These are phyloP conservation scores for Cutaneotrichosporon cyanovorans DNA, from an alignment of 1,284 basidiomycete species.

Conservation along the genomic window DNA sequence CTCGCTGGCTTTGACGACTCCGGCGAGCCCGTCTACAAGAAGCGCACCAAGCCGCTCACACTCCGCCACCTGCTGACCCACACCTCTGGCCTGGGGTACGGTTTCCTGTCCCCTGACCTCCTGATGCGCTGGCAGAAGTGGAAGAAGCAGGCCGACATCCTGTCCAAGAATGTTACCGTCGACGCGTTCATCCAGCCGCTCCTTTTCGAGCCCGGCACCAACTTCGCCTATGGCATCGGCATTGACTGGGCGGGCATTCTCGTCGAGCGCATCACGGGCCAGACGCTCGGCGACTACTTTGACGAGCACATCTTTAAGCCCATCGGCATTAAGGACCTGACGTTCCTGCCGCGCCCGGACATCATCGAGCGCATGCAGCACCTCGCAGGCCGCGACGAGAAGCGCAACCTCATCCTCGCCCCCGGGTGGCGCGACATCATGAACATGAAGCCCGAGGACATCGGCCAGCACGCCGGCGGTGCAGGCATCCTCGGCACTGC, in stretches of 20 bases:
- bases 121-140: constrained; percentile 2
- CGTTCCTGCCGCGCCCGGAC: constrained; percentile 28
- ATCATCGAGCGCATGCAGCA: constrained; percentile 16
- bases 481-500: constrained; percentile 33
- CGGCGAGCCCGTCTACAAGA: constrained; percentile 19
- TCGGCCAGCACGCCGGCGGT: constrained; percentile 23
- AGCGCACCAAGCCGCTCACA: constrained; percentile 28
- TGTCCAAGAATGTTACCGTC: constrained; percentile 14
- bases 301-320: constrained; percentile 35
- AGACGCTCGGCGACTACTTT: constrained; percentile 33
- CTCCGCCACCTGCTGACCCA: constrained; percentile 36
- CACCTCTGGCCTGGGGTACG: constrained; percentile 20
- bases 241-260: constrained; percentile 41
- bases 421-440: constrained; percentile 26
- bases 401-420: constrained; percentile 13
- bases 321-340: constrained; percentile 24
- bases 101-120: constrained; percentile 2
- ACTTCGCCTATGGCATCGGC: constrained; percentile 26
- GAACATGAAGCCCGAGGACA: constrained; percentile 6
- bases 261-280: constrained; percentile 32
- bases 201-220: constrained; percentile 33
- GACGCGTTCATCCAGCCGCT: constrained; percentile 18
- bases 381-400: constrained; percentile 14
- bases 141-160: neutral
- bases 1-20: constrained; percentile 27